Percentiles rank a stretch among this genome's conserved stretches.
These are phyloP conservation scores for Neopestalotiopsis sp. DNA, from an alignment of 2,329 filamentous ascomycete species.

Conservation along the genomic window DNA sequence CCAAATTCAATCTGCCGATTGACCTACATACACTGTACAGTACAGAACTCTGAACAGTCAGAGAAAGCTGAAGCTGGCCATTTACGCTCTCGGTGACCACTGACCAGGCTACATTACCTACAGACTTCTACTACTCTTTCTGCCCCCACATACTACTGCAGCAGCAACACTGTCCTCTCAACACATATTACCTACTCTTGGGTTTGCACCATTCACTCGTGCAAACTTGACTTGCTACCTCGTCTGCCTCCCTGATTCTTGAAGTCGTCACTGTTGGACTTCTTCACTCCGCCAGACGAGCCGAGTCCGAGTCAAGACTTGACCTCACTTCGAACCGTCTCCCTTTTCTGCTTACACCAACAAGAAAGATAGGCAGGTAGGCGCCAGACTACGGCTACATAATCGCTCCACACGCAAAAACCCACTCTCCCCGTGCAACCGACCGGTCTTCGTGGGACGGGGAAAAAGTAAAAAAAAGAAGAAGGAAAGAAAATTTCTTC, in stretches of 20 bases:
- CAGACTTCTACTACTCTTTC: background rate
- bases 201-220: background rate
- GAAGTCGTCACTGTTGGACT: background rate
- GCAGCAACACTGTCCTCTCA: background rate
- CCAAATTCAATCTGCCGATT: conserved; percentile 4
- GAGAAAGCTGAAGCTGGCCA: background rate
- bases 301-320: background rate
- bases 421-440: conserved; percentile 23
- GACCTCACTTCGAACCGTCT: background rate
- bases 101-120: background rate
- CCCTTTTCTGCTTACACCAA: conserved; percentile 14
- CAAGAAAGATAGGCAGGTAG: conserved; percentile 4
- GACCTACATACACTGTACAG: background rate
- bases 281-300: background rate
- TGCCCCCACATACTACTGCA: background rate
- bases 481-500: conserved; percentile 9
- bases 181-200: background rate
- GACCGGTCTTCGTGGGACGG: conserved; percentile 20
- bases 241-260: background rate
- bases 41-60: background rate
- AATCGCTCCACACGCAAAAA: conserved; percentile 15
- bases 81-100: background rate
- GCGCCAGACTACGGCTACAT: conserved; percentile 11
- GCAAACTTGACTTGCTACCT: background rate
- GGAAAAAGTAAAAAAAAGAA: conserved; percentile 7